phyloP scores from a whole-genome alignment of 345 rosid species.

The Gossypium anomalum region DNA sequence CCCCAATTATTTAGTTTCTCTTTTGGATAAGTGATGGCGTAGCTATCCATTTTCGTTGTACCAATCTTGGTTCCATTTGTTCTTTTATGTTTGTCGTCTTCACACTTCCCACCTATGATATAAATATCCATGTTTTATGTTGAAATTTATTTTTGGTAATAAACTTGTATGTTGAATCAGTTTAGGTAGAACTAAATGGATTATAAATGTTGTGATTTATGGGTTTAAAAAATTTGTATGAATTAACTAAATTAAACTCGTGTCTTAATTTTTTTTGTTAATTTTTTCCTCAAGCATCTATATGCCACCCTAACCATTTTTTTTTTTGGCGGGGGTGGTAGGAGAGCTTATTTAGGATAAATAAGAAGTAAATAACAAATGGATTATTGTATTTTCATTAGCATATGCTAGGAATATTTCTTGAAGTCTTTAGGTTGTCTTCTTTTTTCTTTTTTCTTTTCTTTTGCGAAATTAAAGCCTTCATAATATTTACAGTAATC shows the following conservation, averaged over 20 bases:
- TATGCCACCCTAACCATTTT: not conserved
- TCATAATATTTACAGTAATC: not conserved
- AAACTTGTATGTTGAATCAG: too few species aligned
- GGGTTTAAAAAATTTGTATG: too few species aligned
- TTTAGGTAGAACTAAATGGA: too few species aligned
- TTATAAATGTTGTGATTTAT: too few species aligned
- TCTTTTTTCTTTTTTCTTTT: not conserved
- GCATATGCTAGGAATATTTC: not conserved
- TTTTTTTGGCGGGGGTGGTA: too few species aligned
- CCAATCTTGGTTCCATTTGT: not conserved
- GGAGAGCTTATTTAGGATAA: not conserved
- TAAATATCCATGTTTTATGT: too few species aligned
- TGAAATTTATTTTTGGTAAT: too few species aligned
- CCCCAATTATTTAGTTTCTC: not conserved
- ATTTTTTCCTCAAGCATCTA: not conserved
- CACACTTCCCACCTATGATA: not conserved
- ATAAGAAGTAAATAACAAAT: not conserved
- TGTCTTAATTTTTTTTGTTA: too few species aligned
- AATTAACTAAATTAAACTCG: too few species aligned
- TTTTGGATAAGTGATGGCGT: slow-evolving; percentile 3
- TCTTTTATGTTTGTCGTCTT: not conserved
- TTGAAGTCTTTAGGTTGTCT: not conserved
- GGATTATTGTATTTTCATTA: not conserved
- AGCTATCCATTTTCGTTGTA: not conserved
- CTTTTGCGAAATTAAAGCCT: not conserved